Evolutionary conservation across 306 rosid species (phyloP).

Genomic region (Alnus rubra): DNA sequence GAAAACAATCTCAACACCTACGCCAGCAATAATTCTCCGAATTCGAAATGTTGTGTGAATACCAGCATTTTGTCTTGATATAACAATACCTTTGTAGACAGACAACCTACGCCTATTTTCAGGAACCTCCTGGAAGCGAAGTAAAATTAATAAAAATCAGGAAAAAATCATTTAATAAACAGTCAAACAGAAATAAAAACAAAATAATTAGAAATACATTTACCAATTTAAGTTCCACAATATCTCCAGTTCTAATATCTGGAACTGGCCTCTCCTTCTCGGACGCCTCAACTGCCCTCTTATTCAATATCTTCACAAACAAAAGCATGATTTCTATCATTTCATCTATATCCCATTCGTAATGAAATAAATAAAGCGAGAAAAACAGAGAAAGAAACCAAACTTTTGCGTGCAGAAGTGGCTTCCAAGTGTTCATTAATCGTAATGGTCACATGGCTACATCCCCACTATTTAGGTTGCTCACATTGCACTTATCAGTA

Average conservation of each 20-base stretch:
- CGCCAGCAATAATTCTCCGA: conserved; percentile 89
- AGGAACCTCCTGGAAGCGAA: conserved; percentile 76
- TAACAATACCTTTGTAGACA: conserved; percentile 83
- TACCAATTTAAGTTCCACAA: conserved; percentile 93
- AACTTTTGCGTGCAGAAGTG: background rate
- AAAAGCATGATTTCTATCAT: conserved; percentile 13
- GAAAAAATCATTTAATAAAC: conserved; percentile 10
- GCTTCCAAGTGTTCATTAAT: background rate
- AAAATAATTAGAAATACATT: background rate
- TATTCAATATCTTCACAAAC: conserved; percentile 66
- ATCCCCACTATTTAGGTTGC: background rate
- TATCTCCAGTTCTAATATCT: conserved; percentile 80
- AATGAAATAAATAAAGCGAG: background rate
- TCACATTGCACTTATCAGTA: background rate
- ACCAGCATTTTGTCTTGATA: conserved; percentile 93
- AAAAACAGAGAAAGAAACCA: background rate
- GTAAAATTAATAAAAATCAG: conserved; percentile 23
- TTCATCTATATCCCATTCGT: background rate
- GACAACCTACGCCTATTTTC: conserved; percentile 92
- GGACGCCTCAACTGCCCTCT: conserved; percentile 80
- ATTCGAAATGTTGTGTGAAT: conserved; percentile 90
- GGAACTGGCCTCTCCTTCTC: conserved; percentile 75
- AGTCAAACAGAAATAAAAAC: background rate
- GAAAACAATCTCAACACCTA: conserved; percentile 93
- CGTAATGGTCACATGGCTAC: background rate